phyloP scores from a whole-genome alignment of 1,284 basidiomycete genomes.

The Sporisorium scitamineum region DNA sequence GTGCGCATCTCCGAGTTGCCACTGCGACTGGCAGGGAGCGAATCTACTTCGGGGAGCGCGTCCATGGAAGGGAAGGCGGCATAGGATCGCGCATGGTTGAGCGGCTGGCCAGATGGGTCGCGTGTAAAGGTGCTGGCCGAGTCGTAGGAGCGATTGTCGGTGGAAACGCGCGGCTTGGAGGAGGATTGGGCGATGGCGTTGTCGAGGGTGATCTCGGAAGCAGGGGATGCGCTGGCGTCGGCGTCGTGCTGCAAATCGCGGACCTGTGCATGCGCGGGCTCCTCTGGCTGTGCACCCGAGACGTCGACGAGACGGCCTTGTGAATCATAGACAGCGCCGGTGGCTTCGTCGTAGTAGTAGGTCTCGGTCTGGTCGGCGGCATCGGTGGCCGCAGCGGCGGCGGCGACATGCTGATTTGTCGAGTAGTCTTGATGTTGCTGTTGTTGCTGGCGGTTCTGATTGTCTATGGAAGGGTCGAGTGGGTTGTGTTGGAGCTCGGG shows the following conservation, averaged over 20 bases:
- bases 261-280: conserved; percentile 5
- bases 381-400: not conserved
- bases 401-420: conserved; percentile 13
- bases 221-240: conserved; percentile 4
- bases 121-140: conserved; percentile 40
- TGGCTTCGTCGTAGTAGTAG: conserved; percentile 64
- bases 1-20: conserved; percentile 32
- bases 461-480: conserved; percentile 50
- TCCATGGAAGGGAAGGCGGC: conserved; percentile 55
- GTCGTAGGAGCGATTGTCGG: conserved; percentile 49
- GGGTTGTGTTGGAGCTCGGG: conserved; percentile 48
- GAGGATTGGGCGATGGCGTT: conserved; percentile 9
- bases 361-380: conserved; percentile 44
- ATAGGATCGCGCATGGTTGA: conserved; percentile 49
- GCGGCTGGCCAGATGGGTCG: conserved; percentile 26
- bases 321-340: conserved; percentile 62
- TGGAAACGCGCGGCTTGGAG: conserved; percentile 21
- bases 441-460: conserved; percentile 34
- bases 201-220: conserved; percentile 32
- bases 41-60: conserved; percentile 50
- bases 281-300: conserved; percentile 14
- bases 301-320: conserved; percentile 60
- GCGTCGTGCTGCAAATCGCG: conserved; percentile 13
- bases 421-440: not conserved
- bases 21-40: conserved; percentile 41